Conservation (phyloP, 495 filamentous ascomycete genomes). For the Wilcoxina mikolae region DNA sequence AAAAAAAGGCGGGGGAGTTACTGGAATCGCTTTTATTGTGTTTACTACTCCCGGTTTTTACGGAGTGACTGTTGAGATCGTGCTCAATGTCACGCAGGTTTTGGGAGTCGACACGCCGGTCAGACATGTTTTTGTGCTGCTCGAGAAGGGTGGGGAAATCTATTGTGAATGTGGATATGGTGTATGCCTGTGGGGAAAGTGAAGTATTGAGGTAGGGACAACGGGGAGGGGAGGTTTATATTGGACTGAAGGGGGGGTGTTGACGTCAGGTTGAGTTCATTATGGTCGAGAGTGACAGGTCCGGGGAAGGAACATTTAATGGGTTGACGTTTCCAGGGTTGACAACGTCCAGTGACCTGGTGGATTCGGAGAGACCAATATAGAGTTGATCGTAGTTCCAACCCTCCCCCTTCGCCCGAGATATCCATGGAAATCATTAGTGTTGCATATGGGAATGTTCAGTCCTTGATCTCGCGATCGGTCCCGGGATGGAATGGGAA, state of each 20-base stretch:
- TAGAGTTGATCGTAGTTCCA: no score
- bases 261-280: constrained; percentile 1
- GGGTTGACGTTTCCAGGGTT: no score
- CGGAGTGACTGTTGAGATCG: background rate
- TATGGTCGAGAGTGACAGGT: no score
- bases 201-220: background rate
- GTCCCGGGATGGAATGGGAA: no score
- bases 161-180: background rate
- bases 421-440: no score
- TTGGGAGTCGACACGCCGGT: no score
- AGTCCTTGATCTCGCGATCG: no score
- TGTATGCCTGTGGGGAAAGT: background rate
- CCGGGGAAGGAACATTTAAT: no score
- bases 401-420: no score
- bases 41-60: background rate
- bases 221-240: background rate
- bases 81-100: background rate
- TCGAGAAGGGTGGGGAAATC: background rate
- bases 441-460: no score
- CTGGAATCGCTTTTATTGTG: background rate
- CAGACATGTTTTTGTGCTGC: background rate
- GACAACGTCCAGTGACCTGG: no score
- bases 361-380: no score
- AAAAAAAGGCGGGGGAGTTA: background rate
- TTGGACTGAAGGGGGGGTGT: background rate